Base-by-base conservation (phyloP, 169 alveolate species). In the Pseudocohnilembus persalinus region DNA sequence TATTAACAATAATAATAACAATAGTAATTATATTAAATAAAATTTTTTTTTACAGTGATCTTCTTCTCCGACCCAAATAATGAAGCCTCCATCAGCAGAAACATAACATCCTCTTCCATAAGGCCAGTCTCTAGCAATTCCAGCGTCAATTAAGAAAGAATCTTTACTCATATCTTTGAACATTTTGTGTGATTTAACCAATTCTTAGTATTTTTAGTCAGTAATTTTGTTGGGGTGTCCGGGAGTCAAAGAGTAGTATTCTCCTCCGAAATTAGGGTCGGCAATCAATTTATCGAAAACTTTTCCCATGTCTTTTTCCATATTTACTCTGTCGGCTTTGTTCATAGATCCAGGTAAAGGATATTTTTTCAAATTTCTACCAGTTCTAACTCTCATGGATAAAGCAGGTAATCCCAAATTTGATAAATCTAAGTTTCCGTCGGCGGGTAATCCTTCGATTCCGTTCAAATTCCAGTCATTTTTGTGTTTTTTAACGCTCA, bases 11-110 rank as follows among this genome's bases (percentile, higher is more conserved):
- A n/a, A n/a, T n/a, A n/a, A n/a, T n/a, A n/a, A n/a, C n/a, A n/a
- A n/a, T n/a, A n/a, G n/a, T n/a, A n/a, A n/a, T n/a, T n/a, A n/a
- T n/a, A n/a, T n/a, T n/a, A n/a, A n/a, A n/a, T n/a, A n/a, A n/a
- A n/a, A n/a, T n/a, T n/a, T 49, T 49, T 11, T 49, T 49, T 49
- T 49, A 49, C 68, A 76, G 49, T 89, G 88, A 74, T 89, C 93
- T 75, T 89, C 93, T 76, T 89, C 93, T 73, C 83, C 83, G 0
- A 89, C 91, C 91, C 91, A 89, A 0, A 89, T 84, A 63, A 89
- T 33, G 85, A 85, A 85, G 6, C 26, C 74, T 49, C 68, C 68
- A 31, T 31, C 81, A 26, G 72, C 77, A 79, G 76, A 63, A 79
- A 79, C 28, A 63, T 74, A 79, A 79, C 63, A 63, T 29, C 84